phyloP scores from a whole-genome alignment of 176 grass and related monocot genomes.

The Chloris gayana region DNA sequence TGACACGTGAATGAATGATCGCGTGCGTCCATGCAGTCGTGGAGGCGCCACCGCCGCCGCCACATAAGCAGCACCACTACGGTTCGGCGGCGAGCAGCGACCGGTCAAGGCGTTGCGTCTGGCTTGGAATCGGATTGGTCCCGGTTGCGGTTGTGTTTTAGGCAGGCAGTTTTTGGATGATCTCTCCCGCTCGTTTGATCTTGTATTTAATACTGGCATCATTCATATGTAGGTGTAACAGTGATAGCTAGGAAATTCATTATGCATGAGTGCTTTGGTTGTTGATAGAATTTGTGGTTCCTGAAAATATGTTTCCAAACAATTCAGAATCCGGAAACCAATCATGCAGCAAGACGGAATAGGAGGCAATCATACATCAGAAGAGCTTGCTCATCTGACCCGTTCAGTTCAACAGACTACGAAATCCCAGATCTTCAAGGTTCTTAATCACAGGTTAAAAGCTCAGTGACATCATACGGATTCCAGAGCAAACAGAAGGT shows the following conservation, averaged over 20 bases:
- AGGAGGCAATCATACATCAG: not conserved
- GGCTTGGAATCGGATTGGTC: not conserved
- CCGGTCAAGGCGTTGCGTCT: conserved; percentile 3
- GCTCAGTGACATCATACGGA: conserved; percentile 4
- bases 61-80: not conserved
- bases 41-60: conserved; percentile 40
- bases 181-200: not conserved
- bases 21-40: conserved; percentile 22
- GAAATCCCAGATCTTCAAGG: not conserved
- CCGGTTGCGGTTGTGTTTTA: not conserved
- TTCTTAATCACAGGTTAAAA: not conserved
- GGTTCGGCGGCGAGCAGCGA: not conserved
- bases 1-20: not conserved
- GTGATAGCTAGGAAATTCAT: not conserved
- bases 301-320: not conserved
- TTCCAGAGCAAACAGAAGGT: not conserved
- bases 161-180: not conserved
- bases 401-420: not conserved
- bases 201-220: not conserved
- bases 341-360: not conserved
- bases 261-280: not conserved
- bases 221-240: not conserved
- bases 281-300: not conserved
- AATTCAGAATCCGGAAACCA: not conserved
- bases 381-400: not conserved